phyloP scores from a whole-genome alignment of 306 rosid species.

The Fragaria iinumae region DNA sequence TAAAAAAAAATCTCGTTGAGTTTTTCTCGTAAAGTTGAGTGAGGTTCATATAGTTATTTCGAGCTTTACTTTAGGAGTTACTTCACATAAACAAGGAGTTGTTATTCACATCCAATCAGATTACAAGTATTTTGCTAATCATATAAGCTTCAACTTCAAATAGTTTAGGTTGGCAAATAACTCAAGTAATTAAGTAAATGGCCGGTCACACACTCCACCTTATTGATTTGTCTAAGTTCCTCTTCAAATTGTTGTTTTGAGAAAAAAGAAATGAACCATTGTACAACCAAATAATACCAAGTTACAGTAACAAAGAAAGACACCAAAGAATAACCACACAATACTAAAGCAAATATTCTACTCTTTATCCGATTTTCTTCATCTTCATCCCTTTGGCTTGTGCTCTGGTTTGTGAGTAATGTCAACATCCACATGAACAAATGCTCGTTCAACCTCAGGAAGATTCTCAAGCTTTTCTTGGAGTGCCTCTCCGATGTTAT shows the following conservation, averaged over 20 bases:
- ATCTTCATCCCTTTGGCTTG: constrained; percentile 34
- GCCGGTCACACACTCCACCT: neutral
- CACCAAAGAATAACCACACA: neutral
- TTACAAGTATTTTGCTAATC: neutral
- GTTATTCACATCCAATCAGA: too few species aligned
- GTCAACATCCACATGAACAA: constrained; percentile 85
- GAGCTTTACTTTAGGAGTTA: neutral
- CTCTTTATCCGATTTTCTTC: neutral
- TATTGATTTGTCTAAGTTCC: neutral
- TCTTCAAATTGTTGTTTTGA: neutral
- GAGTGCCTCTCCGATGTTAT: constrained; percentile 83
- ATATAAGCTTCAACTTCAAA: neutral
- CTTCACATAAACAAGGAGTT: too few species aligned
- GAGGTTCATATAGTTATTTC: neutral
- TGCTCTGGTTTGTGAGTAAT: constrained; percentile 75
- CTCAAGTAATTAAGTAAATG: neutral
- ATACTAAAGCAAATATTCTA: neutral
- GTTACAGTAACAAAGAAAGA: neutral
- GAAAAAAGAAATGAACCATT: neutral
- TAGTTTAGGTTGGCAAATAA: neutral
- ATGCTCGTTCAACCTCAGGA: constrained; percentile 83
- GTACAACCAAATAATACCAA: neutral
- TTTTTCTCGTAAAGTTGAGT: too few species aligned
- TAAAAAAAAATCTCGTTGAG: too few species aligned
- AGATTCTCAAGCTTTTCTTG: constrained; percentile 82